A percentile compares a stretch with the other conserved stretches of the same genome.
Evolutionary conservation across 176 grass and related monocot species (phyloP).

Genomic region (Hyparrhenia diplandra): DNA sequence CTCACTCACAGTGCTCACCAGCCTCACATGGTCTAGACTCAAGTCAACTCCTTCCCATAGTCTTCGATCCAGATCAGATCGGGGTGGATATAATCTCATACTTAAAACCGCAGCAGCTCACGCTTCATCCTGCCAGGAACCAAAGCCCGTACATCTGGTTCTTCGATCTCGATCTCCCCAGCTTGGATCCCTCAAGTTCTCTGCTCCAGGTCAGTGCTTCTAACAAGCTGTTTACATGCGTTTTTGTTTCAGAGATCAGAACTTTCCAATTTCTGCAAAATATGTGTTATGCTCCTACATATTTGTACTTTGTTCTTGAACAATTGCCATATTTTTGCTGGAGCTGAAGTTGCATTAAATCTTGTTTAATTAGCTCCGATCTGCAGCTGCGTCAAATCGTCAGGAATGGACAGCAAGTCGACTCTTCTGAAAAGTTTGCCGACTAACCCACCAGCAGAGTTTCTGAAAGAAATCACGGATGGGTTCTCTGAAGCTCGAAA

Average conservation of each 20-base stretch:
- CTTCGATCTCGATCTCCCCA: background rate
- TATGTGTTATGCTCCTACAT: background rate
- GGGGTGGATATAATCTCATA: too few species aligned
- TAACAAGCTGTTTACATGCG: background rate
- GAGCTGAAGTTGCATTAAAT: background rate
- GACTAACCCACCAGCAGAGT: background rate
- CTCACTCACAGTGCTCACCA: too few species aligned
- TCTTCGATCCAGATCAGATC: too few species aligned
- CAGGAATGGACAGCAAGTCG: background rate
- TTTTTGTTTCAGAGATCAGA: background rate
- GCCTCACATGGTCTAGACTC: too few species aligned
- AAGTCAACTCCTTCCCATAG: too few species aligned
- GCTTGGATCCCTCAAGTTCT: background rate
- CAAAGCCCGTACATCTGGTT: background rate
- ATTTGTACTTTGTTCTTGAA: background rate
- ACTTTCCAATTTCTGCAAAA: background rate
- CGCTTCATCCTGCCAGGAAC: too few species aligned
- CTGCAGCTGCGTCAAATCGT: background rate
- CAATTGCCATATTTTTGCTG: background rate
- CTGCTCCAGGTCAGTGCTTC: background rate
- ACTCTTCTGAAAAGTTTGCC: background rate
- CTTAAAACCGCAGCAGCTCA: too few species aligned
- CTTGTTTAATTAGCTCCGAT: background rate
- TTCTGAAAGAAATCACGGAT: background rate
- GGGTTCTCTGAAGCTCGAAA: background rate